phyloP scores from a whole-genome alignment of 768 basidiomycete species.

The Suillus placidus region DNA sequence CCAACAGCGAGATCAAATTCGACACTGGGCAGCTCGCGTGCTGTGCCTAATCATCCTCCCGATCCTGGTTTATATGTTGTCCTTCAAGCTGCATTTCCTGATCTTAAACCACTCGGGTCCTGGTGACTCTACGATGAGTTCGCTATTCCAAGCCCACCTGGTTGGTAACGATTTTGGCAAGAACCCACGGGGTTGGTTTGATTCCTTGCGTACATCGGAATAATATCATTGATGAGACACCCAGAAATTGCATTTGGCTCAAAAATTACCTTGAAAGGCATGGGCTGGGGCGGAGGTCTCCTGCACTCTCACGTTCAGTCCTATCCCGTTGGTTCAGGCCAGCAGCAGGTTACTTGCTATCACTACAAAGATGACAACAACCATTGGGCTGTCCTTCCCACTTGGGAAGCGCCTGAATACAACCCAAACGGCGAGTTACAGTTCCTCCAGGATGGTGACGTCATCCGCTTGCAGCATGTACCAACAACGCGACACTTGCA shows the following conservation, averaged over 20 bases:
- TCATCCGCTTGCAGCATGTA: constrained; percentile 78
- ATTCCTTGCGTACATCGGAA: neutral
- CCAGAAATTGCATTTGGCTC: constrained; percentile 89
- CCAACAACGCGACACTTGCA: constrained; percentile 91
- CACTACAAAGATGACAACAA: constrained; percentile 99
- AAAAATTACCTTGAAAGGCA: constrained; percentile 91
- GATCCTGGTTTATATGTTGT: constrained; percentile 88
- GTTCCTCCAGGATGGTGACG: constrained; percentile 76
- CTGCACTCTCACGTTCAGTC: constrained; percentile 97
- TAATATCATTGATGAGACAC: constrained; percentile 8
- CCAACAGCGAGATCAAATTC: constrained; percentile 76
- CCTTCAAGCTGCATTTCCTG: constrained; percentile 96
- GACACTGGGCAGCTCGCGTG: constrained; percentile 90
- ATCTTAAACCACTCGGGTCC: constrained; percentile 93
- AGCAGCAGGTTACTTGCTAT: constrained; percentile 98
- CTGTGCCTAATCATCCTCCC: constrained; percentile 87
- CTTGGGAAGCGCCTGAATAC: constrained; percentile 74
- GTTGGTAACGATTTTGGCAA: constrained; percentile 90
- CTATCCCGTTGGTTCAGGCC: constrained; percentile 86
- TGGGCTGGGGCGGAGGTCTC: constrained; percentile 96
- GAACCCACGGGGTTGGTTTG: constrained; percentile 77
- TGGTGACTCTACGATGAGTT: constrained; percentile 98
- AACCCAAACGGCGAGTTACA: constrained; percentile 66
- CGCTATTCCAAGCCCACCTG: constrained; percentile 96
- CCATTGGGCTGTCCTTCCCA: constrained; percentile 80